Evolutionary conservation across 805 yeast genomes (phyloP).

Genomic region (Wickerhamomyces alni): DNA sequence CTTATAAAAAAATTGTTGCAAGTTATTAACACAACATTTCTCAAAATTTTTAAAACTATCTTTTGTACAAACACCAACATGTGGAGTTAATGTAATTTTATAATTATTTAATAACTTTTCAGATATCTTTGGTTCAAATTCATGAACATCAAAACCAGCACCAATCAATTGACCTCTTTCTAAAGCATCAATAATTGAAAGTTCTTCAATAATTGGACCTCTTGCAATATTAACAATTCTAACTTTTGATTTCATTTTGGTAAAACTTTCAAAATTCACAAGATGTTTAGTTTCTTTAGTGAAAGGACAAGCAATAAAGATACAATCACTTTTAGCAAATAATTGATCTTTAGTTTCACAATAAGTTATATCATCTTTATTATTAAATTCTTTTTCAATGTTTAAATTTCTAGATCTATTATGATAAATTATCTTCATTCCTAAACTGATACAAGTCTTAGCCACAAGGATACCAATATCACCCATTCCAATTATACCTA

Average conservation of each 20-base stretch:
- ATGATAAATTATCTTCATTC: conserved; percentile 38
- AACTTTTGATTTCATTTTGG: conserved; percentile 23
- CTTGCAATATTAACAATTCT: conserved; percentile 32
- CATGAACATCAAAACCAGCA: conserved; percentile 38
- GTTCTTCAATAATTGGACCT: conserved; percentile 35
- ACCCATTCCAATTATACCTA: conserved; percentile 44
- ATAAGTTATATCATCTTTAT: conserved; percentile 31
- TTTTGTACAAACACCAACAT: conserved; percentile 30
- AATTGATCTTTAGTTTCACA: conserved; percentile 22
- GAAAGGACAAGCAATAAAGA: conserved; percentile 34
- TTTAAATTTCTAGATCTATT: conserved; percentile 32
- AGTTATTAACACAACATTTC: conserved; percentile 30
- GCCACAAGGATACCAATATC: conserved; percentile 41
- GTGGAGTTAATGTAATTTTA: conserved; percentile 32
- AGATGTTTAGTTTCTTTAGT: conserved; percentile 32
- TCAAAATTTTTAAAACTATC: conserved; percentile 34
- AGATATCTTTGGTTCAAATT: conserved; percentile 34
- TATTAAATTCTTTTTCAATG: conserved; percentile 24
- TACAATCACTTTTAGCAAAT: conserved; percentile 24
- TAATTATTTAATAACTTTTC: conserved; percentile 28
- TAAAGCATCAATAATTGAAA: conserved; percentile 33
- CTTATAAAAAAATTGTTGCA: conserved; percentile 31
- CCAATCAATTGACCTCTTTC: conserved; percentile 36
- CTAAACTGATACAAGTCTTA: conserved; percentile 34
- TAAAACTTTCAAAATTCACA: conserved; percentile 26